Base-by-base conservation (phyloP, 768 basidiomycete genomes). In the Pisolithus microcarpus region DNA sequence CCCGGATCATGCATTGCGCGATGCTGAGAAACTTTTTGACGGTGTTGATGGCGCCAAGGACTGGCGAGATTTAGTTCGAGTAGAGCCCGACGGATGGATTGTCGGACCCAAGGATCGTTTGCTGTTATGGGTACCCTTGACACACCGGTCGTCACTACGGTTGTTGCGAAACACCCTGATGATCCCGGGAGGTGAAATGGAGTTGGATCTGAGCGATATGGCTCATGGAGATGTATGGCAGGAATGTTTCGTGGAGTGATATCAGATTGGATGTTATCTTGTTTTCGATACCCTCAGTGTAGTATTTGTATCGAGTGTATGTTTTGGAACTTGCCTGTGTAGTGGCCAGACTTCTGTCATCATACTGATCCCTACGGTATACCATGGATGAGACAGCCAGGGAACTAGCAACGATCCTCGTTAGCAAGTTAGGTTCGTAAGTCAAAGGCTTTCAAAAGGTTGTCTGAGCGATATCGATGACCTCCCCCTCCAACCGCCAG, bases 381-480 rank as follows among this genome's bases (percentile, higher is more conserved):
- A 37, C 38, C 49, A 77, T 78, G 78, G 72, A 78, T 24, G 56
- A 57, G 31, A 58, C 68, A 49, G 72, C 74, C 40, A 56, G 56
- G 16, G 62, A 73, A 8, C 68, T 77, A 1, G 76, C 76, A 3
- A 51, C 60, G 5, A 60, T 62, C 43, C 58, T 78, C 42, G 55
- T 76, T 15, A 56, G 68, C 30, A 65, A 59, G 38, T 63, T 80
- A 43, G 55, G 57, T 60, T 56, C 55, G 78, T 79, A 66, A 58
- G 71, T 49, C 45, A 31, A 43, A 38, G 15, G 45, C n/a, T 26
- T 37, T 23, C n/a, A 30, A 7, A 31, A 18, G 13, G 11, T 26
- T 31, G 10, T 15, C 19, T 19, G 31, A 11, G 18, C 50, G 13
- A 34, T 34, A 31, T 24, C 30, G 31, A 23, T 11, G 24, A 36